A percentile compares a stretch with the other conserved stretches of the same genome.
phyloP scores from a whole-genome alignment of 306 rosid genomes.

The Neltuma alba region DNA sequence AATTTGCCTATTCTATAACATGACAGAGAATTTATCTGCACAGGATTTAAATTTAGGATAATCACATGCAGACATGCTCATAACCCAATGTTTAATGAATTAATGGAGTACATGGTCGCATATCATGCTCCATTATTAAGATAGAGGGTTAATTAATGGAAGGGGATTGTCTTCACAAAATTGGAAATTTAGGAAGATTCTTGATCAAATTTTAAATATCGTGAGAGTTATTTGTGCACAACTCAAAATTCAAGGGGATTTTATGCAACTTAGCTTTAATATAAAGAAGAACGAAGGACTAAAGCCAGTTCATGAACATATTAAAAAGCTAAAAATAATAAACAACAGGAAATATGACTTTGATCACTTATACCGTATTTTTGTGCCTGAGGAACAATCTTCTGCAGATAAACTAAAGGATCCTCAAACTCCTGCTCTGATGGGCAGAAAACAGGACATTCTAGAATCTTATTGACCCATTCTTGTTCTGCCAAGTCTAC shows the following conservation, averaged over 20 bases:
- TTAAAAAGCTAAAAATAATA: background rate
- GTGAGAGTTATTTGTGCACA: no score
- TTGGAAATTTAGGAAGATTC: background rate
- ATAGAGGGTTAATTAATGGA: no score
- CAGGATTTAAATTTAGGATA: background rate
- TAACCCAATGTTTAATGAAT: background rate
- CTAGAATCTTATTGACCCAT: conserved; percentile 42
- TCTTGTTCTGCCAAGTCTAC: conserved; percentile 31
- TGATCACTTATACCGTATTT: conserved; percentile 42
- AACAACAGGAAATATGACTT: background rate
- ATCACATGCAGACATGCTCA: background rate
- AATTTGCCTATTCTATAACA: background rate
- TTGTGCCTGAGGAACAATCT: conserved; percentile 39
- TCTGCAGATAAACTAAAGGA: conserved; percentile 43
- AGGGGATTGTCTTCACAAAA: no score
- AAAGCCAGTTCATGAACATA: background rate
- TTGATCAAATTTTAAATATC: background rate
- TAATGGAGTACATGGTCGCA: background rate
- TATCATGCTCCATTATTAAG: no score
- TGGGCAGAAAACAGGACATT: conserved; percentile 44
- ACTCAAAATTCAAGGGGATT: background rate
- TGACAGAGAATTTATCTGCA: background rate
- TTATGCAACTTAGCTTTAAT: background rate
- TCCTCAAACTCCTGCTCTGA: conserved; percentile 38
- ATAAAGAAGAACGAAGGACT: background rate